These are phyloP conservation scores for Groenewaldozyma auringiensis DNA, from an alignment of 1,139 yeast species.

Conservation along the genomic window DNA sequence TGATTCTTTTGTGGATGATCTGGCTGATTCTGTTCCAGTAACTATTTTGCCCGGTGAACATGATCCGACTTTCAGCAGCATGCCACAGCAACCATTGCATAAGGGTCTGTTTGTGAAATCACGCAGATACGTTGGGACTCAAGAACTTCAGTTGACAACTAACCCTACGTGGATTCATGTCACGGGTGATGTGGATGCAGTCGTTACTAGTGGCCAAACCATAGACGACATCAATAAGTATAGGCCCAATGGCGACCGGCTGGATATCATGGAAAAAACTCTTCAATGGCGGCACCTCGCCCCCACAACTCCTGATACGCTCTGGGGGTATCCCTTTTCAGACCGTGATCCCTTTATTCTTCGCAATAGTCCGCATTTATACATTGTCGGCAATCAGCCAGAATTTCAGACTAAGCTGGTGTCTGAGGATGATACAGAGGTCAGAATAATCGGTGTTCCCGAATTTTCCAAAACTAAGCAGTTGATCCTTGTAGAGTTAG, in stretches of 20 bases:
- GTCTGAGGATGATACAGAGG: conserved; percentile 27
- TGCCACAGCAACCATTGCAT: conserved; percentile 90
- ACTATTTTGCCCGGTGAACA: conserved; percentile 74
- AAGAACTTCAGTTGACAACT: conserved; percentile 35
- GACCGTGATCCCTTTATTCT: conserved; percentile 75
- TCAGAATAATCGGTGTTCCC: conserved; percentile 61
- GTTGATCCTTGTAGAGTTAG: conserved; percentile 57
- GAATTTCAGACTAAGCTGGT: conserved; percentile 40
- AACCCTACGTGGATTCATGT: conserved; percentile 67
- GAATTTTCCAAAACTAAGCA: conserved; percentile 58
- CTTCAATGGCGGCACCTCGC: conserved; percentile 79
- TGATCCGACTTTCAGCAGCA: conserved; percentile 75
- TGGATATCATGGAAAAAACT: conserved; percentile 58
- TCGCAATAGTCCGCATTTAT: conserved; percentile 73
- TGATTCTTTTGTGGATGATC: conserved; percentile 53
- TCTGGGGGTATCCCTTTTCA: conserved; percentile 75
- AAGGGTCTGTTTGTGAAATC: conserved; percentile 55
- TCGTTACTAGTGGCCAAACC: conserved; percentile 83
- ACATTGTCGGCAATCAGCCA: conserved; percentile 79
- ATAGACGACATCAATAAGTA: conserved; percentile 71
- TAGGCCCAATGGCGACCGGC: conserved; percentile 31
- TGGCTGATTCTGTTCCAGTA: conserved; percentile 56
- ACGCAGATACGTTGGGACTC: conserved; percentile 35
- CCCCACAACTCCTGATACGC: conserved; percentile 95
- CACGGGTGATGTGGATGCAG: conserved; percentile 45